These are phyloP conservation scores for Hymenotorrendiella dingleyae DNA, from an alignment of 2,329 filamentous ascomycete species.

Conservation along the genomic window DNA sequence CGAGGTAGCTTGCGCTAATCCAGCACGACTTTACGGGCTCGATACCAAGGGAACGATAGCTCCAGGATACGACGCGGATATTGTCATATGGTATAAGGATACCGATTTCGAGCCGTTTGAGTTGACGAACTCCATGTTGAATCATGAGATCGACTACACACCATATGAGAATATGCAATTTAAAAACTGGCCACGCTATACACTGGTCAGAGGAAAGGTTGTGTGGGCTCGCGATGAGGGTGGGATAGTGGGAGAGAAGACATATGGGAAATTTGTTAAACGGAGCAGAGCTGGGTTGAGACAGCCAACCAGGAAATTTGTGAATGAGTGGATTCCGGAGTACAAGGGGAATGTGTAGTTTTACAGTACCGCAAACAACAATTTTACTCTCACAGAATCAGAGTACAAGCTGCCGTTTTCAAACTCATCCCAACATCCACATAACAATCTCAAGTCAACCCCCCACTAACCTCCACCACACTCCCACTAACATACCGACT, in stretches of 20 bases:
- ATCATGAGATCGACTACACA: constrained; percentile 23
- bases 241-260: constrained; percentile 13
- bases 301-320: no score
- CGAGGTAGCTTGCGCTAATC: constrained; percentile 17
- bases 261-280: constrained; percentile 18
- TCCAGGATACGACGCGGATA: constrained; percentile 21
- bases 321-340: no score
- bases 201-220: constrained; percentile 18
- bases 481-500: constrained; percentile 51
- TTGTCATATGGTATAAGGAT: constrained; percentile 23
- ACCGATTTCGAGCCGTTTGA: constrained; percentile 3
- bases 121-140: constrained; percentile 16
- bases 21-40: constrained; percentile 20
- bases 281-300: no score
- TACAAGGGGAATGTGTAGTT: no score
- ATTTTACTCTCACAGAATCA: no score
- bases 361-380: no score
- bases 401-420: no score
- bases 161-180: constrained; percentile 21
- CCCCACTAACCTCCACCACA: no score
- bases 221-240: constrained; percentile 23
- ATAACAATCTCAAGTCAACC: no score
- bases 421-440: no score
- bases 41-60: constrained; percentile 22
- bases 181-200: constrained; percentile 21